phyloP scores from a whole-genome alignment of 2,329 filamentous ascomycete species.

The Ceratocystis colombiana region DNA sequence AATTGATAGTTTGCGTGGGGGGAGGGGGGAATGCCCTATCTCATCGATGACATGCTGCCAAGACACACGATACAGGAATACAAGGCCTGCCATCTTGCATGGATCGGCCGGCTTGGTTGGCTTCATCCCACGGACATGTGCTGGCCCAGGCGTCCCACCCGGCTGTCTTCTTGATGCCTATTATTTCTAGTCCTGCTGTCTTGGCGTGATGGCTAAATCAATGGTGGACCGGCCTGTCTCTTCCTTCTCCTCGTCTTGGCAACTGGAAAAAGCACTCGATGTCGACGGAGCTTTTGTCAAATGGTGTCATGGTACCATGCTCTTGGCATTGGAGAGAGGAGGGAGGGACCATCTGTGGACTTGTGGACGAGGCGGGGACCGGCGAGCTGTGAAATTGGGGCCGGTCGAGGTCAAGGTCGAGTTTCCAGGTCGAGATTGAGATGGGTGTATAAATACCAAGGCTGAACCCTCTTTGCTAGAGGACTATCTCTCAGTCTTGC shows the following conservation, averaged over 20 bases:
- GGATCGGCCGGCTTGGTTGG: no score
- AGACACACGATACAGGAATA: no score
- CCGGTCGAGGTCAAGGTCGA: not conserved
- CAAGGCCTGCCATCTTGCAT: no score
- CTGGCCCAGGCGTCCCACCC: not conserved
- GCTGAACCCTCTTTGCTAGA: not conserved
- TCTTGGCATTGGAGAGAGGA: not conserved
- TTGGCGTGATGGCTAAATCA: not conserved
- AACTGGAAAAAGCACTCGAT: not conserved
- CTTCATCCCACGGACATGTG: not conserved
- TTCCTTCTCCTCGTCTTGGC: not conserved
- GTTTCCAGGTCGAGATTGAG: no score
- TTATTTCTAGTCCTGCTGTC: no score
- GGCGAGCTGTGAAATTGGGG: not conserved
- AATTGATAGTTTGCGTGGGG: no score
- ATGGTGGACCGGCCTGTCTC: not conserved
- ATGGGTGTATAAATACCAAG: constrained; percentile 10
- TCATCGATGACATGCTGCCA: no score
- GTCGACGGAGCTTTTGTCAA: constrained; percentile 3
- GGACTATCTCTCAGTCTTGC: not conserved
- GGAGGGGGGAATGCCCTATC: no score
- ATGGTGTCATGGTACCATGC: not conserved
- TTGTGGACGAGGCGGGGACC: not conserved
- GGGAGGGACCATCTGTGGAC: not conserved
- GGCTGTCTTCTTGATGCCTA: no score